phyloP scores from a whole-genome alignment of 306 rosid genomes.

The Vigna reflexopilosa region DNA sequence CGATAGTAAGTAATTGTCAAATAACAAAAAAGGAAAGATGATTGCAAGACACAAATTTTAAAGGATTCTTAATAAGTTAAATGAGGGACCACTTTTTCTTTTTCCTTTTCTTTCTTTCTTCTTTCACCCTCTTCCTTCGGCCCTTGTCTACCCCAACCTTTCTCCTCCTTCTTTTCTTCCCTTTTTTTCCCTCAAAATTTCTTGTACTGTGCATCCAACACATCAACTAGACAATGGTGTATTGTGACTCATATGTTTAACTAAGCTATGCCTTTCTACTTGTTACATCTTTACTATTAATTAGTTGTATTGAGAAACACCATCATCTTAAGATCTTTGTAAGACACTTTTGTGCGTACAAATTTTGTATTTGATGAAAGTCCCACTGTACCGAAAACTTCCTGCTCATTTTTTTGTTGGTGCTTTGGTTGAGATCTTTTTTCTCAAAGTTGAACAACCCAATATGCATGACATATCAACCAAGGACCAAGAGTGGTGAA shows the following conservation, averaged over 20 bases:
- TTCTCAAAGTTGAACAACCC: not conserved
- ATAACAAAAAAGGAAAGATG: not conserved
- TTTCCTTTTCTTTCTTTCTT: not conserved
- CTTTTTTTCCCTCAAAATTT: not conserved
- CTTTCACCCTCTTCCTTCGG: not conserved
- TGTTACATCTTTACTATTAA: not conserved
- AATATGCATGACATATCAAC: slow-evolving; percentile 9
- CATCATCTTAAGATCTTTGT: not conserved
- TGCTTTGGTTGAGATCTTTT: not conserved
- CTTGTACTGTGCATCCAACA: not conserved
- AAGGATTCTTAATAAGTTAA: not conserved
- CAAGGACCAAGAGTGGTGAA: not conserved
- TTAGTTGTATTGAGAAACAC: not conserved
- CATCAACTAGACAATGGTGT: not conserved
- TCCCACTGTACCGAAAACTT: not conserved
- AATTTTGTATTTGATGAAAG: not conserved
- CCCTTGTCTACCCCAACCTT: not conserved
- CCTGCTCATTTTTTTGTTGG: not conserved
- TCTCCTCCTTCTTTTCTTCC: not conserved
- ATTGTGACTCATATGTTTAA: not conserved
- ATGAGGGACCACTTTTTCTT: not conserved
- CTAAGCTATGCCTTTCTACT: not conserved
- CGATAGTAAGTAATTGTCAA: not conserved
- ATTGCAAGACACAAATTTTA: not conserved
- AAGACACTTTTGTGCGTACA: not conserved